A percentile compares a stretch with the other conserved stretches of the same genome.
Conservation (phyloP, 805 yeast species). For the Ogataea degrootiae region DNA sequence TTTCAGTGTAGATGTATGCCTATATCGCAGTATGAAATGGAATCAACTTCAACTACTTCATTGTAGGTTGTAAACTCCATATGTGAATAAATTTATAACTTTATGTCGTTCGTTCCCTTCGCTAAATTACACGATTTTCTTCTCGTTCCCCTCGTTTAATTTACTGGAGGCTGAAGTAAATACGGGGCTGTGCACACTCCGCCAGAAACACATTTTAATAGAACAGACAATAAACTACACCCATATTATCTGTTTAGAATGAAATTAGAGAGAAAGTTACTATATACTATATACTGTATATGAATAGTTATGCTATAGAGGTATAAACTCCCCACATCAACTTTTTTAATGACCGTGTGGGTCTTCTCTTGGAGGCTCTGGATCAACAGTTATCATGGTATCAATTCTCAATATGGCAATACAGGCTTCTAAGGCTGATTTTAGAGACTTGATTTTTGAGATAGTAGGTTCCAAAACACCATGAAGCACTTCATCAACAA, state of each 20-base stretch:
- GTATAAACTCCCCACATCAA: background rate
- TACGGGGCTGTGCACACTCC: background rate
- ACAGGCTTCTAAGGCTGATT: conserved; percentile 97
- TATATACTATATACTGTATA: background rate
- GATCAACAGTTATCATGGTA: conserved; percentile 96
- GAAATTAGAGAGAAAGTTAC: background rate
- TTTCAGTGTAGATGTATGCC: background rate
- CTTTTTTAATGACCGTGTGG: conserved; percentile 68
- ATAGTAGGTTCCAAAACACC: conserved; percentile 97
- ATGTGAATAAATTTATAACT: background rate
- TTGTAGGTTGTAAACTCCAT: background rate
- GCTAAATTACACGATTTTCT: background rate
- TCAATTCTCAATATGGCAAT: conserved; percentile 95
- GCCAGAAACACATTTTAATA: background rate
- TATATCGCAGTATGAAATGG: background rate
- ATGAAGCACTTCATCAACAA: conserved; percentile 73
- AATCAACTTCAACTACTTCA: background rate
- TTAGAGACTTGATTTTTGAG: conserved; percentile 86
- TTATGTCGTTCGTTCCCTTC: background rate
- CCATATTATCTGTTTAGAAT: background rate
- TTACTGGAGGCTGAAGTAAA: background rate
- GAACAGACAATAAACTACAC: background rate
- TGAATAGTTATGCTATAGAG: background rate
- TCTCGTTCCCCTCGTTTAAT: background rate
- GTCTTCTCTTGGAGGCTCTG: conserved; percentile 89